A percentile compares a stretch with the other conserved stretches of the same genome.
These are phyloP conservation scores for Populus hybrid DNA, from an alignment of 441 rosid genomes.

Conservation along the genomic window DNA sequence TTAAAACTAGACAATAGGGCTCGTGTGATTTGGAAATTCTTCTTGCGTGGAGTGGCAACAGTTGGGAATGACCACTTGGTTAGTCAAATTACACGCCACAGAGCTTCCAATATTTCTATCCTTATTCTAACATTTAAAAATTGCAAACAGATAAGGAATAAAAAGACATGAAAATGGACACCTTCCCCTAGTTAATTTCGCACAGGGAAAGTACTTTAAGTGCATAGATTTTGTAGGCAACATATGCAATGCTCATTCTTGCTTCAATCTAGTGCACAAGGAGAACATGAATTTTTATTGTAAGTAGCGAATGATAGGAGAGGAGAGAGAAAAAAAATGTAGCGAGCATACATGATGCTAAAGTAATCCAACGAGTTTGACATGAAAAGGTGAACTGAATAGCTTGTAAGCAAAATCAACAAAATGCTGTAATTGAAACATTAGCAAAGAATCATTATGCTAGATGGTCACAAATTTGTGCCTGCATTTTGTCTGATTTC, in stretches of 20 bases:
- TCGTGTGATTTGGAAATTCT: background rate
- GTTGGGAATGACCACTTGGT: background rate
- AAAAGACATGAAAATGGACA: background rate
- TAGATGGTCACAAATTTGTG: background rate
- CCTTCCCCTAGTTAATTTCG: background rate
- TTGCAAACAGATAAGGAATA: background rate
- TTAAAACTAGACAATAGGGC: background rate
- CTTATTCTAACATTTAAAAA: background rate
- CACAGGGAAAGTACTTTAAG: background rate
- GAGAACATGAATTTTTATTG: background rate
- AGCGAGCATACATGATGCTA: background rate
- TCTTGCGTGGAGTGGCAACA: background rate
- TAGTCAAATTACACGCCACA: conserved; percentile 12
- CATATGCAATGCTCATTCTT: background rate
- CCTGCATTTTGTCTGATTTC: background rate
- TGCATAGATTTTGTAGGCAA: background rate
- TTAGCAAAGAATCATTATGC: background rate
- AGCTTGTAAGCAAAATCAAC: background rate
- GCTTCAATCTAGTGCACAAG: background rate
- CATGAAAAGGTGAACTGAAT: conserved; percentile 1
- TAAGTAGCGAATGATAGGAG: background rate
- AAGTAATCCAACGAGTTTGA: background rate
- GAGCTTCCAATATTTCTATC: background rate
- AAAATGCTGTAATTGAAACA: background rate
- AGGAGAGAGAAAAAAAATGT: background rate